Base-by-base conservation (phyloP, 306 rosid genomes). In the Lathyrus aphaca region DNA sequence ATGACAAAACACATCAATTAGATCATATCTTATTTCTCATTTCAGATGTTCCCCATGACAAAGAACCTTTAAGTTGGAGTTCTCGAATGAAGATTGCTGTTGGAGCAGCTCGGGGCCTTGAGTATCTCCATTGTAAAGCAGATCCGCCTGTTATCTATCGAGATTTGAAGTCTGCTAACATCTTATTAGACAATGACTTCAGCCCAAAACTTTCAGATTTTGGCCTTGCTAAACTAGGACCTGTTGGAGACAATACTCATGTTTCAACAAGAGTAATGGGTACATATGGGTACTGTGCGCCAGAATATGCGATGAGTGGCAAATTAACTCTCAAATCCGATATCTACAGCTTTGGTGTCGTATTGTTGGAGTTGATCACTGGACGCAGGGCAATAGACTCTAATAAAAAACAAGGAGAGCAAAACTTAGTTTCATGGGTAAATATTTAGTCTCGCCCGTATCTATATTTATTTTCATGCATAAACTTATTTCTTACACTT, bases 241-340 rank as follows among this genome's bases (percentile, higher is more conserved):
- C 98, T 60, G 98, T 90, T 46, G 98, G 98, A n/a, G 97, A 94
- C 74, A 88, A 87, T 19, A 90, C 98, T 35, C 98, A 94, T 77
- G 98, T 94, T 75, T 94, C 98, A 51, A 94, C 98, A 9, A 82
- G 98, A 85, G 96, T 93, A 44, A 93, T 93, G 98, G 98, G 97
- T 74, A 93, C 97, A 8, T 88, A 90, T 48, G 97, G 98, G 45
- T 90, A 93, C 82, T 91, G 99, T 64, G 99, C 99, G 6, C 99
- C 99, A 21, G 99, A 95, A 78, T 95, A 95, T 15, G 97, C 97
- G 54, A 95, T 95, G 97, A 91, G 95, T 49, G 98, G 99, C 35
- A 91, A 91, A 73, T 79, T 91, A 84, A 95, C 99, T 8, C 92
- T 91, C 60, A 95, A 95, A 74, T 95, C 99, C 40, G 99, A 95